Conservation (phyloP, 805 yeast species). For the Wickerhamomyces xylosicus region DNA sequence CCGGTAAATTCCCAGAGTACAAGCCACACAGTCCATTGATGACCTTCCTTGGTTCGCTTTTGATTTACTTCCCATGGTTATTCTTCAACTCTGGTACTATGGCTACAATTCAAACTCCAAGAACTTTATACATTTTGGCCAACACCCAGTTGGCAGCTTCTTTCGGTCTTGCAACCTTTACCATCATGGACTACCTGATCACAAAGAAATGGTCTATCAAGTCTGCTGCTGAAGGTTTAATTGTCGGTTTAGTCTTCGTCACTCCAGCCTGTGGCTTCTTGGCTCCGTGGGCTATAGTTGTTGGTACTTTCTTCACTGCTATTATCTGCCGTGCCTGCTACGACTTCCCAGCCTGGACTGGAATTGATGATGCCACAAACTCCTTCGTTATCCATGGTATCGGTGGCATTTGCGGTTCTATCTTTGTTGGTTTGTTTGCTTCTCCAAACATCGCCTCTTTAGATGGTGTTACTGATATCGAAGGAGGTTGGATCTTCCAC, state of each 20-base stretch:
- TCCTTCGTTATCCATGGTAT: slow-evolving; percentile 94
- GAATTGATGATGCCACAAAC: slow-evolving; percentile 88
- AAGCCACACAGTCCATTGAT: slow-evolving; percentile 89
- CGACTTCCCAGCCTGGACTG: slow-evolving; percentile 63
- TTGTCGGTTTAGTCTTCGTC: slow-evolving; percentile 95
- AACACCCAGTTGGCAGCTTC: slow-evolving; percentile 87
- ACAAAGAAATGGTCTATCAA: slow-evolving; percentile 88
- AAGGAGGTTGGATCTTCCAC: slow-evolving; percentile 90
- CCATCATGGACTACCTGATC: slow-evolving; percentile 71
- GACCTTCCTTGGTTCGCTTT: slow-evolving; percentile 76
- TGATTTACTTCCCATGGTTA: slow-evolving; percentile 95
- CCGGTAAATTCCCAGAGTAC: slow-evolving; percentile 45
- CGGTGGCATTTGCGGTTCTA: slow-evolving; percentile 84
- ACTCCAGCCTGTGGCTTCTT: slow-evolving; percentile 91
- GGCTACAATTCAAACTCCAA: slow-evolving; percentile 68
- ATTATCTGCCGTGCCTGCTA: slow-evolving; percentile 80
- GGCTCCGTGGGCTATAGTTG: slow-evolving; percentile 84
- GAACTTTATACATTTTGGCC: slow-evolving; percentile 82
- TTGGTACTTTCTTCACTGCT: slow-evolving; percentile 74
- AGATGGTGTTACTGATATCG: slow-evolving; percentile 75
- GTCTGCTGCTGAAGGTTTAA: slow-evolving; percentile 88
- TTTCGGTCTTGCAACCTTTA: slow-evolving; percentile 85
- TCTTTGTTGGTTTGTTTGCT: slow-evolving; percentile 81
- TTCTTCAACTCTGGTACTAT: slow-evolving; percentile 84
- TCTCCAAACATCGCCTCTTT: slow-evolving; percentile 79